A percentile compares a stretch with the other conserved stretches of the same genome.
Evolutionary conservation across 78 protist species (phyloP).

Genomic region (Protostelium mycophagum): DNA sequence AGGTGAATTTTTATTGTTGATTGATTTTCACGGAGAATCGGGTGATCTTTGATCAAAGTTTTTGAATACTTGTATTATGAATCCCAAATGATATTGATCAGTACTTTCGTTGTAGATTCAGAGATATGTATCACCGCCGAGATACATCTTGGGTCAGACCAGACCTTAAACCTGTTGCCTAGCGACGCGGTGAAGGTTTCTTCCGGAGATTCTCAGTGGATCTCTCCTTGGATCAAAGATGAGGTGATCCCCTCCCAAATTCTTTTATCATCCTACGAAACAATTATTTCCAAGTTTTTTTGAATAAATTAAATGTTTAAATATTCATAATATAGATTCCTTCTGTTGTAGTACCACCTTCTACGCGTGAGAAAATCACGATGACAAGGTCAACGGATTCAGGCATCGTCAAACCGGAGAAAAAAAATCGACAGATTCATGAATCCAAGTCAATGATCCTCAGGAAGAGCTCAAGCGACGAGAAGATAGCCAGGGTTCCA

Average conservation of each 20-base stretch:
- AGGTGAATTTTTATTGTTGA: no score
- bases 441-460: no score
- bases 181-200: not conserved
- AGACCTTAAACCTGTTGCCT: not conserved
- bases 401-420: no score
- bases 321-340: no score
- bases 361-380: no score
- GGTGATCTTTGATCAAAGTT: not conserved
- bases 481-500: no score
- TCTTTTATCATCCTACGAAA: not conserved
- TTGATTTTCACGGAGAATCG: no score
- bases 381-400: no score
- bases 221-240: not conserved
- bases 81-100: not conserved
- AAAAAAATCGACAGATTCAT: no score
- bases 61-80: not conserved
- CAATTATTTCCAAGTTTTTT: not conserved
- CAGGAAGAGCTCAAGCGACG: no score
- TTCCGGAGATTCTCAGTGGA: not conserved
- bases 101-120: not conserved
- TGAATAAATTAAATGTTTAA: not conserved
- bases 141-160: not conserved
- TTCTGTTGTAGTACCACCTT: no score
- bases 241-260: not conserved
- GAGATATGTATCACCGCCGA: not conserved